Conservation (phyloP, 805 yeast genomes). For the Blastobotrys americana region DNA sequence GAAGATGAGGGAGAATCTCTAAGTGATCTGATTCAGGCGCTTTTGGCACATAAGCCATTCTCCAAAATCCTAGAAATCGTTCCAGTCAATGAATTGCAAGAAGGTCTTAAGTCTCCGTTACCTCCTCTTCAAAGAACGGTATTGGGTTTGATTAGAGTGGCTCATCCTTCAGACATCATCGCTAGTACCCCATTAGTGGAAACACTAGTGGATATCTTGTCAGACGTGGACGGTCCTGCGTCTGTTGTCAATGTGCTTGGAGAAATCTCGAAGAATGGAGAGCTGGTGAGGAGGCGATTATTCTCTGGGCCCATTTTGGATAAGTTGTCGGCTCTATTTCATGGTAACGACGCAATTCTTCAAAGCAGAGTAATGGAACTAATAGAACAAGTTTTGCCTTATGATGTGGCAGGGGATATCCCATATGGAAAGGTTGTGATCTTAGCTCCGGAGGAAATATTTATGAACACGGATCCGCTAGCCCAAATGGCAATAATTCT, state of each 20-base stretch:
- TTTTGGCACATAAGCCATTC: constrained; percentile 27
- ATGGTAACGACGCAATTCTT: constrained; percentile 19
- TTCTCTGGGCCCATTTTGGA: constrained; percentile 24
- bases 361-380: constrained; percentile 28
- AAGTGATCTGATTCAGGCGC: constrained; percentile 22
- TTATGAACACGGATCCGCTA: constrained; percentile 27
- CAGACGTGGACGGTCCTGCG: constrained; percentile 18
- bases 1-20: constrained; percentile 14
- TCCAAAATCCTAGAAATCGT: constrained; percentile 25
- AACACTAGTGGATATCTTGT: constrained; percentile 21
- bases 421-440: constrained; percentile 27
- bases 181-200: constrained; percentile 29
- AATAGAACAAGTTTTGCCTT: constrained; percentile 24
- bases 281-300: constrained; percentile 28
- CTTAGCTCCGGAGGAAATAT: constrained; percentile 5
- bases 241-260: constrained; percentile 21
- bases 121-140: constrained; percentile 25
- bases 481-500: constrained; percentile 27
- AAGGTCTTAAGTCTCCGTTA: constrained; percentile 27
- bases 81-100: constrained; percentile 23
- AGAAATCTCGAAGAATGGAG: constrained; percentile 24
- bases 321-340: constrained; percentile 21
- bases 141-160: constrained; percentile 23
- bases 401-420: constrained; percentile 18
- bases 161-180: constrained; percentile 31